Percentiles rank a stretch among this genome's conserved stretches.
These are phyloP conservation scores for Penicillium expansum DNA, from an alignment of 2,329 filamentous ascomycete genomes.

Conservation along the genomic window DNA sequence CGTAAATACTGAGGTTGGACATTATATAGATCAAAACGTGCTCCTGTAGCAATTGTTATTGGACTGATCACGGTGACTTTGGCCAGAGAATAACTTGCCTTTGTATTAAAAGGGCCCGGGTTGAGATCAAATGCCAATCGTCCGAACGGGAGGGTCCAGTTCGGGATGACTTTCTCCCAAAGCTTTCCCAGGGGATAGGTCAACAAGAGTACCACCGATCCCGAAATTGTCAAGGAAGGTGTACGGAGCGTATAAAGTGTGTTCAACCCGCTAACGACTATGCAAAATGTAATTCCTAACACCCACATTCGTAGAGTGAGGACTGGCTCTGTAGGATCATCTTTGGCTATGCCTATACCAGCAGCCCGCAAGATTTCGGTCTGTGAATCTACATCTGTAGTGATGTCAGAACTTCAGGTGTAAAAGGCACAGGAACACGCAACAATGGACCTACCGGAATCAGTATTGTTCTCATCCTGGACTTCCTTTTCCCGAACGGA, in stretches of 20 bases:
- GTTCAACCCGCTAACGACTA: slow-evolving; percentile 47
- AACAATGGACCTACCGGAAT: not conserved
- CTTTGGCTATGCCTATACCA: slow-evolving; percentile 51
- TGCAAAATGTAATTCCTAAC: slow-evolving; percentile 40
- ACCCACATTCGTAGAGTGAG: slow-evolving; percentile 42
- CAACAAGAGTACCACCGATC: slow-evolving; percentile 34
- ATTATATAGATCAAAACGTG: slow-evolving; percentile 30
- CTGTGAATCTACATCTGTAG: slow-evolving; percentile 10
- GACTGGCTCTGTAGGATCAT: slow-evolving; percentile 35
- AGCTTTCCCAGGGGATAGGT: slow-evolving; percentile 37
- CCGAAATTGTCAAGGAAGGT: slow-evolving; percentile 28
- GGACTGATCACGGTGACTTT: not conserved
- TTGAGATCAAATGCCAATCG: slow-evolving; percentile 41
- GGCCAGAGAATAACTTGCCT: slow-evolving; percentile 18
- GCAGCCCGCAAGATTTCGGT: slow-evolving; percentile 27
- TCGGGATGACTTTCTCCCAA: slow-evolving; percentile 27
- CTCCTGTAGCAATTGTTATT: slow-evolving; percentile 13
- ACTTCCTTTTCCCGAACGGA: not conserved
- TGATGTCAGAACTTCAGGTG: not conserved
- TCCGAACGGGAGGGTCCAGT: slow-evolving; percentile 20
- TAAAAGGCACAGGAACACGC: not conserved
- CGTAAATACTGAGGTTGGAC: slow-evolving; percentile 31
- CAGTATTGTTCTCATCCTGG: not conserved
- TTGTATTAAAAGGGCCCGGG: slow-evolving; percentile 32
- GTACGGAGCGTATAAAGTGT: slow-evolving; percentile 46